Percentiles rank a stretch among this genome's conserved stretches.
Conservation (phyloP, 805 yeast genomes). For the Geotrichum ghanense region DNA sequence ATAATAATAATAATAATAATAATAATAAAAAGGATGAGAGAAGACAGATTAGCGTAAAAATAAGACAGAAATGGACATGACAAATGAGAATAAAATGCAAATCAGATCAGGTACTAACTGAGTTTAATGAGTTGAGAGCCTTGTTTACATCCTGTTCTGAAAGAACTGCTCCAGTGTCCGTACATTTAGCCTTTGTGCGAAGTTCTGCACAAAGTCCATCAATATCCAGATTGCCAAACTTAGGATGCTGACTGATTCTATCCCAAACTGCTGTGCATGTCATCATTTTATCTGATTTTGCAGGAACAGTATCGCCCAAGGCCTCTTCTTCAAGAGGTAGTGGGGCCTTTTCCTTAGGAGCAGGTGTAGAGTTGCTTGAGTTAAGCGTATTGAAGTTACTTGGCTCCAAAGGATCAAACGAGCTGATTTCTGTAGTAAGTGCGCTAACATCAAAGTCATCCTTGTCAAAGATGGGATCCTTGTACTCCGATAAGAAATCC, state of each 20-base stretch:
- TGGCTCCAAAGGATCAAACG: slow-evolving; percentile 26
- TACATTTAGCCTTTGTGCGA: slow-evolving; percentile 87
- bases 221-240: slow-evolving; percentile 84
- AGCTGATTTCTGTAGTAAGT: slow-evolving; percentile 24
- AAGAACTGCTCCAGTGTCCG: slow-evolving; percentile 84
- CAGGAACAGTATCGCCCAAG: slow-evolving; percentile 26
- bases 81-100: too few species aligned
- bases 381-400: slow-evolving; percentile 11
- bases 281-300: slow-evolving; percentile 26
- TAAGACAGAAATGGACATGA: too few species aligned
- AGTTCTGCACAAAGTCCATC: slow-evolving; percentile 88
- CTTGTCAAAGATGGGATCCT: slow-evolving; percentile 23
- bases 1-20: too few species aligned
- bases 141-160: slow-evolving; percentile 68
- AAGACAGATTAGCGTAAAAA: too few species aligned
- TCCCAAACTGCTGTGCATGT: slow-evolving; percentile 95
- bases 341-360: not conserved
- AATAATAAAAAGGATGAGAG: too few species aligned
- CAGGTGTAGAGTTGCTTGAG: slow-evolving; percentile 4
- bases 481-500: slow-evolving; percentile 18
- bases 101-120: not conserved
- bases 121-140: slow-evolving; percentile 23
- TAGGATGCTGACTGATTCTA: slow-evolving; percentile 86
- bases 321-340: slow-evolving; percentile 8
- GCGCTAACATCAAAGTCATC: slow-evolving; percentile 22